phyloP scores from a whole-genome alignment of 1,139 yeast species.

The Sugiyamaella paludigena region DNA sequence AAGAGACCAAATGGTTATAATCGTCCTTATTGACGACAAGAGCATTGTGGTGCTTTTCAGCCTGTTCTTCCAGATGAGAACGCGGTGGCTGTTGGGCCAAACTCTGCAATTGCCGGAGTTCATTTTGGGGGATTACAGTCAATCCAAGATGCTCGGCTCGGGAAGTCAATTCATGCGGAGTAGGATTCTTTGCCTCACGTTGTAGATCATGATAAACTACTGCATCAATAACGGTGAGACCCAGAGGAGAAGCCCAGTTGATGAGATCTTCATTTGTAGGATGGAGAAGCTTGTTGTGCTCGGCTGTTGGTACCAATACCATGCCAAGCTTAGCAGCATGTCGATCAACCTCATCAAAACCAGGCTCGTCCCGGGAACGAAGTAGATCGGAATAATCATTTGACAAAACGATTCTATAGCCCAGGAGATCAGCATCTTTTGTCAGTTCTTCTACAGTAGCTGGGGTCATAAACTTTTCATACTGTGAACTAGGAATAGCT shows the following conservation, averaged over 20 bases:
- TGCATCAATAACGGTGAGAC: conserved; percentile 27
- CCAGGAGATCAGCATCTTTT: conserved; percentile 29
- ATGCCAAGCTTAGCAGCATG: conserved; percentile 39
- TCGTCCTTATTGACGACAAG: conserved; percentile 29
- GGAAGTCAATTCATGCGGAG: conserved; percentile 27
- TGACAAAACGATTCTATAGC: conserved; percentile 22
- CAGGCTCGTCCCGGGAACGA: conserved; percentile 19
- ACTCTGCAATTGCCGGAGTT: conserved; percentile 13
- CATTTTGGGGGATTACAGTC: conserved; percentile 10
- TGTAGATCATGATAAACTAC: conserved; percentile 22
- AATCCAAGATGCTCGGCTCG: conserved; percentile 29
- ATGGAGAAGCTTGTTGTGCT: conserved; percentile 16
- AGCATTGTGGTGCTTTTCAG: conserved; percentile 23
- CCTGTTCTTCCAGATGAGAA: conserved; percentile 40
- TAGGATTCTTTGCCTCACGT: conserved; percentile 30
- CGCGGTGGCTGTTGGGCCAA: conserved; percentile 40
- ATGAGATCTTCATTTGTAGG: conserved; percentile 23
- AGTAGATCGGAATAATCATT: conserved; percentile 27
- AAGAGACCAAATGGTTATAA: conserved; percentile 22
- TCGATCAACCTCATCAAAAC: conserved; percentile 35
- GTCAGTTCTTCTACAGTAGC: conserved; percentile 30
- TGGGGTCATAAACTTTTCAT: conserved; percentile 16
- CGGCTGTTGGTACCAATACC: conserved; percentile 27
- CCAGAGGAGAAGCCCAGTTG: conserved; percentile 22
- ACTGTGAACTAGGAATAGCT: conserved; percentile 29